Conservation (phyloP, 495 filamentous ascomycete species). For the Hyaloscypha hepaticicola region DNA sequence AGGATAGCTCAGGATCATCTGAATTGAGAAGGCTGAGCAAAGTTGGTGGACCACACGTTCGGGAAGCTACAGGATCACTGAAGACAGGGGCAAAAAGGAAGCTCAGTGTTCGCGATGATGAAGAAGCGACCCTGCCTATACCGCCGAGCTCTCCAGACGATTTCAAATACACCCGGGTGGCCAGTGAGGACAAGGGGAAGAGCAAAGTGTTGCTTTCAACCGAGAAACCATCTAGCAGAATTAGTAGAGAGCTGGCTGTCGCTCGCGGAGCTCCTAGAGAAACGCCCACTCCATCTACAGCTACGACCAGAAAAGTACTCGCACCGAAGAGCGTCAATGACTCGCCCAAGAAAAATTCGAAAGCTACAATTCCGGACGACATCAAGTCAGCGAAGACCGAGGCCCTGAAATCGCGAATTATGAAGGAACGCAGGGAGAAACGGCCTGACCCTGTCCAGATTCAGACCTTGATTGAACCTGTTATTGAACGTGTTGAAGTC, state of each 20-base stretch:
- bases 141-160: constrained; percentile 36
- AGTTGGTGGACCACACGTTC: background rate
- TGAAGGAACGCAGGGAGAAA: constrained; percentile 28
- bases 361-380: constrained; percentile 22
- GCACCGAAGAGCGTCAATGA: constrained; percentile 60
- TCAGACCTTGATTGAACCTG: background rate
- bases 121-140: constrained; percentile 35
- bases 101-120: constrained; percentile 54
- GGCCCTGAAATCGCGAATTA: constrained; percentile 22
- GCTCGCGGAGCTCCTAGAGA: constrained; percentile 23
- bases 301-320: constrained; percentile 48
- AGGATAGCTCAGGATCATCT: constrained; percentile 39
- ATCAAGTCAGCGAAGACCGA: constrained; percentile 19
- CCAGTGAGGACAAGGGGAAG: constrained; percentile 18
- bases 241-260: constrained; percentile 26
- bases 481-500: constrained; percentile 19
- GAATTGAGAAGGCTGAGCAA: constrained; percentile 11
- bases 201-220: constrained; percentile 17
- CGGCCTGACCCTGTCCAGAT: constrained; percentile 19
- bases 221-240: constrained; percentile 21
- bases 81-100: constrained; percentile 63
- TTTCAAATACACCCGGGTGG: constrained; percentile 46
- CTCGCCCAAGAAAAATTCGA: constrained; percentile 40
- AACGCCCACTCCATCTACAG: constrained; percentile 7
- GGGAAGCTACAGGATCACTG: constrained; percentile 22